Conservation (phyloP, 2,329 filamentous ascomycete genomes). For the Ilyonectria robusta region DNA sequence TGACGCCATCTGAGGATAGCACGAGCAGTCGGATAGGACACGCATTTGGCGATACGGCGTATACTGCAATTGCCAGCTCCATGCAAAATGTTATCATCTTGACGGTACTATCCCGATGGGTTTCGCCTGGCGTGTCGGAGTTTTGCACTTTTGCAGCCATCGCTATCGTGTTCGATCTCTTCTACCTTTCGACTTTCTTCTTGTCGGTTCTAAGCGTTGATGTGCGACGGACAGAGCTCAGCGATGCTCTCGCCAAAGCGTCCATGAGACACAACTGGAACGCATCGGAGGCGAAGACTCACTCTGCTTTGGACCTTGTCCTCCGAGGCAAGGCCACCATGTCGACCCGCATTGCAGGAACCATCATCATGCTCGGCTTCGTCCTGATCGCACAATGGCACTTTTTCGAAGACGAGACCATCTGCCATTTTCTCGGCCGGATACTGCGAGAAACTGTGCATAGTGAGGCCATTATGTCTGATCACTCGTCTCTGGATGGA, state of each 20-base stretch:
- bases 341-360: constrained; percentile 82
- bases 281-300: constrained; percentile 41
- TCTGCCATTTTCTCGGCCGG: constrained; percentile 50
- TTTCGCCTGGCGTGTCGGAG: constrained; percentile 78
- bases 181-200: constrained; percentile 86
- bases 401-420: constrained; percentile 75
- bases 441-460: constrained; percentile 38
- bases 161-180: constrained; percentile 82
- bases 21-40: constrained; percentile 79
- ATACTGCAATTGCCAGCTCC: constrained; percentile 77
- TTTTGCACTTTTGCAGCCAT: constrained; percentile 85
- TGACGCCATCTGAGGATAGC: constrained; percentile 77
- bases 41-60: constrained; percentile 80
- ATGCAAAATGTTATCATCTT: constrained; percentile 79
- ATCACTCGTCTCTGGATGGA: constrained; percentile 61
- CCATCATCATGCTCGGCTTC: constrained; percentile 79
- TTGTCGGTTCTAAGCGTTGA: constrained; percentile 85
- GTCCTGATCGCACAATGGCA: constrained; percentile 83
- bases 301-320: constrained; percentile 70
- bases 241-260: constrained; percentile 76
- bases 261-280: constrained; percentile 58
- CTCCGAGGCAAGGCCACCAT: constrained; percentile 75
- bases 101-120: constrained; percentile 74
- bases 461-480: constrained; percentile 48
- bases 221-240: constrained; percentile 81